Evolutionary conservation across 345 rosid species (phyloP).

Genomic region (Citrus sp.): DNA sequence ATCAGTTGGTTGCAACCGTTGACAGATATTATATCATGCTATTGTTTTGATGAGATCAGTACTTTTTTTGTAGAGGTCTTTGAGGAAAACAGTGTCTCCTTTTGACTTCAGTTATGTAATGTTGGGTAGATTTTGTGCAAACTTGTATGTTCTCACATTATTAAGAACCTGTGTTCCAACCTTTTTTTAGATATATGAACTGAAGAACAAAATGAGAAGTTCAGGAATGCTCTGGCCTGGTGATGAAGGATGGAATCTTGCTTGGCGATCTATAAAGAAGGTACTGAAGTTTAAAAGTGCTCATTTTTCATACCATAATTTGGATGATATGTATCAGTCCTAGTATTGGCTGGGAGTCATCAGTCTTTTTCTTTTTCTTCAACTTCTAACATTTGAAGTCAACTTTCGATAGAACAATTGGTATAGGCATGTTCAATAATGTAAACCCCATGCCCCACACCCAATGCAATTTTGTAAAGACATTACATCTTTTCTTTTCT

Average conservation of each 20-base stretch:
- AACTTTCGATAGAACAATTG: not conserved
- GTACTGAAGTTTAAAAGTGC: conserved; percentile 1
- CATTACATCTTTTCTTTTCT: not conserved
- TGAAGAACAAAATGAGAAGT: conserved; percentile 36
- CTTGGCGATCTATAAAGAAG: conserved; percentile 49
- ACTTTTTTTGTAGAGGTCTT: not conserved
- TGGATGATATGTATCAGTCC: not conserved
- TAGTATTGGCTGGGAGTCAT: not conserved
- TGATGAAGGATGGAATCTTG: conserved; percentile 32
- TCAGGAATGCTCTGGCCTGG: conserved; percentile 39
- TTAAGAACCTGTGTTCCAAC: conserved; percentile 5
- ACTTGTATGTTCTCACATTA: not conserved
- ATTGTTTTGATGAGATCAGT: not conserved
- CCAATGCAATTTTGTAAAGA: not conserved
- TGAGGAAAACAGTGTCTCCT: not conserved
- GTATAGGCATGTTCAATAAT: not conserved
- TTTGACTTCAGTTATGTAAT: not conserved
- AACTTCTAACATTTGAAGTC: not conserved
- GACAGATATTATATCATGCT: not conserved
- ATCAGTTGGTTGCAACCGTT: not conserved
- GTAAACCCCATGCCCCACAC: not conserved
- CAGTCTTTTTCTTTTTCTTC: not conserved
- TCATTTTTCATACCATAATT: not conserved
- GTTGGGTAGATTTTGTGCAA: not conserved
- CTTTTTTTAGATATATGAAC: conserved; percentile 25